phyloP scores from a whole-genome alignment of 1,284 basidiomycete species.

The Entoloma clypeatum region DNA sequence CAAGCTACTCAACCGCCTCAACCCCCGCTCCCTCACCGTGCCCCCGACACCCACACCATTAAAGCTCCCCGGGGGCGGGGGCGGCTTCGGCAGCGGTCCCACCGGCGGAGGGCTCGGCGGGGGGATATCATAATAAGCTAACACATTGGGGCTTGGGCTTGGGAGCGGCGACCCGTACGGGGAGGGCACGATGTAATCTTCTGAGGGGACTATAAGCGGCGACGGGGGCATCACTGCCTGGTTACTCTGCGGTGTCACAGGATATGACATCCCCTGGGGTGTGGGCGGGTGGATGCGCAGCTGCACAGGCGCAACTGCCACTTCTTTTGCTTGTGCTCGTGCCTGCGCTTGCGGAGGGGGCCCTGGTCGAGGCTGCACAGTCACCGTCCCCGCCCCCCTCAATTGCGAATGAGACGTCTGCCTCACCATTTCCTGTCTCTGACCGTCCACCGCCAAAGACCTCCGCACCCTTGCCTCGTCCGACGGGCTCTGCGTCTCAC shows the following conservation, averaged over 20 bases:
- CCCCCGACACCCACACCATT: slow-evolving; percentile 9
- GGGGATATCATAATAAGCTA: slow-evolving; percentile 51
- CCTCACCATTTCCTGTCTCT: no score
- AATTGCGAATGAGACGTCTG: no score
- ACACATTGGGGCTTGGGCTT: slow-evolving; percentile 36
- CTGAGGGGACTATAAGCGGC: slow-evolving; percentile 24
- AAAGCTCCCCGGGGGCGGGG: slow-evolving; percentile 28
- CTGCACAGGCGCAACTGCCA: no score
- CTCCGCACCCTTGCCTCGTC: no score
- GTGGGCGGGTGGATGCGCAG: no score
- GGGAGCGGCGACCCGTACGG: slow-evolving; percentile 19
- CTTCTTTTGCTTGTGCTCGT: no score
- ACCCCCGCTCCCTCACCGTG: slow-evolving; percentile 4
- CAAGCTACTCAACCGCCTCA: no score
- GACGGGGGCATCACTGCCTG: slow-evolving; percentile 8
- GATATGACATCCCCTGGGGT: no score
- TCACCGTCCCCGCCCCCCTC: no score
- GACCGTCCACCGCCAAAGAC: no score
- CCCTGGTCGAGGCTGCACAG: no score
- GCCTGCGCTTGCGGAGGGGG: slow-evolving; percentile 10
- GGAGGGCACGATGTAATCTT: slow-evolving; percentile 30
- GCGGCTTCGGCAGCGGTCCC: slow-evolving; percentile 43
- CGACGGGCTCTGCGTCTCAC: no score
- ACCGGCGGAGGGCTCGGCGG: slow-evolving; percentile 52
- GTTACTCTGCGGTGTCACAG: background rate